Evolutionary conservation across 1,284 basidiomycete genomes (phyloP).

Genomic region (Cutaneotrichosporon dermatis): DNA sequence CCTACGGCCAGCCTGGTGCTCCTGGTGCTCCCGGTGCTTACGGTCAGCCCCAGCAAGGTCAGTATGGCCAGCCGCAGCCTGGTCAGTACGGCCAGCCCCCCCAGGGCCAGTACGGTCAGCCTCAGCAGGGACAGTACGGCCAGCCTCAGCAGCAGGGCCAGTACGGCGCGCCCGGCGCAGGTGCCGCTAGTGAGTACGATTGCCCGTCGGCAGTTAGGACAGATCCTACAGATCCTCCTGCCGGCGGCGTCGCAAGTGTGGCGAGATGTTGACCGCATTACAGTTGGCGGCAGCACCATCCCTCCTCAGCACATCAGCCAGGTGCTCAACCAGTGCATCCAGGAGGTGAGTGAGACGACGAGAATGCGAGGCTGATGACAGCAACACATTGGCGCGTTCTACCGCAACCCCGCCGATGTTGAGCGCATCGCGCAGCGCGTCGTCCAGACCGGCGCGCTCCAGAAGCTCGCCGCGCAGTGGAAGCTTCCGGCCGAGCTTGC

Average conservation of each 20-base stretch:
- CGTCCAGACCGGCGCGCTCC: conserved; percentile 45
- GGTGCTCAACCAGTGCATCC: conserved; percentile 44
- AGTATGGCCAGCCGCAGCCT: conserved; percentile 16
- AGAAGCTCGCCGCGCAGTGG: conserved; percentile 49
- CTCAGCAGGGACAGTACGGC: background rate
- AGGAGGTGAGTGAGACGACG: conserved; percentile 39
- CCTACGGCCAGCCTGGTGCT: conserved; percentile 4
- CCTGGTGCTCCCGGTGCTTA: conserved; percentile 7
- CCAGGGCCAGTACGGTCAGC: conserved; percentile 29
- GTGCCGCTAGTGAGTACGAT: too few relatives aligned
- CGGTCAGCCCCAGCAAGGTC: conserved; percentile 16
- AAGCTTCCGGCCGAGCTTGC: conserved; percentile 50
- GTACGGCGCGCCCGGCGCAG: too few relatives aligned
- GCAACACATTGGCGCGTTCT: conserved; percentile 51
- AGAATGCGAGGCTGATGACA: conserved; percentile 9
- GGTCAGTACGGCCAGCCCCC: conserved; percentile 26
- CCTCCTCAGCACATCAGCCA: conserved; percentile 25
- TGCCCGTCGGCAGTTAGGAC: too few relatives aligned
- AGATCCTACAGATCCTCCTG: too few relatives aligned
- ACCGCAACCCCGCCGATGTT: conserved; percentile 48
- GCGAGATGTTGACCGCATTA: background rate
- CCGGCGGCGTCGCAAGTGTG: too few relatives aligned
- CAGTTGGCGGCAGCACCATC: conserved; percentile 30
- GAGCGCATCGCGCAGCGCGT: conserved; percentile 49
- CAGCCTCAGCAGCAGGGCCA: too few relatives aligned